Evolutionary conservation across 768 basidiomycete genomes (phyloP).

Genomic region (Mycena haematopus): DNA sequence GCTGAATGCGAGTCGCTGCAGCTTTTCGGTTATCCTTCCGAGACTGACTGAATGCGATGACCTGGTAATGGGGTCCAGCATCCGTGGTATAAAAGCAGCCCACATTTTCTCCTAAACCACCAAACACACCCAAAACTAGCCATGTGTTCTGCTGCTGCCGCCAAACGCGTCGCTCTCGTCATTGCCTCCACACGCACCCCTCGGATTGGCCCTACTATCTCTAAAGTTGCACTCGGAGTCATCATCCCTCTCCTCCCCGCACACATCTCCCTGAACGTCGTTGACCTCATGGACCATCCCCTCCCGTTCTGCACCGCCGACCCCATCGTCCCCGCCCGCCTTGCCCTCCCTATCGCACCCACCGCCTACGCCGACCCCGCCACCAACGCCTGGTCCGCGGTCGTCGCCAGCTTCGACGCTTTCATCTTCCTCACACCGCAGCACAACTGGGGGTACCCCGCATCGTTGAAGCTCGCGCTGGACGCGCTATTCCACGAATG

Average conservation of each 20-base stretch:
- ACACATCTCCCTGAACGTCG: constrained; percentile 34
- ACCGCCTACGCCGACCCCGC: constrained; percentile 36
- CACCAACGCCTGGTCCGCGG: constrained; percentile 39
- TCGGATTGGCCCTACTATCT: constrained; percentile 14
- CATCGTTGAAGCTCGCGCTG: constrained; percentile 45
- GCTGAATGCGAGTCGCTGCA: no score
- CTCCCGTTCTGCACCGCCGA: constrained; percentile 35
- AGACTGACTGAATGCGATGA: no score
- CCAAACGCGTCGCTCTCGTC: constrained; percentile 19
- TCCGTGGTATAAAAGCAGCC: no score
- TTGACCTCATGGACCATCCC: constrained; percentile 35
- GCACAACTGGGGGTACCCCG: constrained; percentile 48
- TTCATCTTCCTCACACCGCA: constrained; percentile 47
- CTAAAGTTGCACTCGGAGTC: constrained; percentile 2
- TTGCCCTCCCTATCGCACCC: constrained; percentile 27
- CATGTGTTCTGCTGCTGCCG: no score
- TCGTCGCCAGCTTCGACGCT: constrained; percentile 37
- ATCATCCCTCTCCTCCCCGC: constrained; percentile 24
- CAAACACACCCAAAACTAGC: no score
- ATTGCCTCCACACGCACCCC: constrained; percentile 18
- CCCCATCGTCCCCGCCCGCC: constrained; percentile 34
- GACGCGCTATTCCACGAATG: constrained; percentile 49
- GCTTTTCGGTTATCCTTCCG: no score
- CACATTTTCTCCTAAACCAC: no score
- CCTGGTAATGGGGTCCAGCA: no score